phyloP scores from a whole-genome alignment of 202 grass and related monocot genomes.

The Hordeum pubiflorum region DNA sequence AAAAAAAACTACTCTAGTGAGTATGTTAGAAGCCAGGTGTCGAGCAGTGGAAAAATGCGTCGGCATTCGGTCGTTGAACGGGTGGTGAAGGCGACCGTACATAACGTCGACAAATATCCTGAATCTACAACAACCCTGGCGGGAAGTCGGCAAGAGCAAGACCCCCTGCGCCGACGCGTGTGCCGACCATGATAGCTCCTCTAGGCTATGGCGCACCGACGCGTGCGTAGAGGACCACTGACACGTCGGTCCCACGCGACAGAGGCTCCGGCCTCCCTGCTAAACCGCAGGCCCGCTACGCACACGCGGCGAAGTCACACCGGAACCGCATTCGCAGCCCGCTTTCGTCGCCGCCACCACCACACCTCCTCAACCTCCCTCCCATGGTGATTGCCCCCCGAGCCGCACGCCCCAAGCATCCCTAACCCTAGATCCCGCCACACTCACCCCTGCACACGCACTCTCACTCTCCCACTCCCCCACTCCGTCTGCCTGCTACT shows the following conservation, averaged over 20 bases:
- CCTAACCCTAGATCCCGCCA: slow-evolving; percentile 16
- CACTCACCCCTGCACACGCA: background rate
- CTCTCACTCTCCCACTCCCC: background rate
- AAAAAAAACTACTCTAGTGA: too few species aligned
- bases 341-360: background rate
- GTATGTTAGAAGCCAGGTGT: too few species aligned
- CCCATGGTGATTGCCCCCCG: slow-evolving; percentile 8
- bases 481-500: background rate
- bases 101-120: too few species aligned
- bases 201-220: background rate
- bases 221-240: background rate
- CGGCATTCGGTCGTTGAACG: too few species aligned
- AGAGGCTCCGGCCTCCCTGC: too few species aligned
- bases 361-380: background rate
- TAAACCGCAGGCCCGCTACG: background rate
- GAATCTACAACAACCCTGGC: too few species aligned
- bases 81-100: too few species aligned
- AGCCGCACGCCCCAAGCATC: background rate
- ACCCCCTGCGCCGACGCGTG: background rate
- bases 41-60: too few species aligned
- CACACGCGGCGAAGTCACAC: background rate
- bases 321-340: background rate
- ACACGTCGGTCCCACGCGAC: background rate
- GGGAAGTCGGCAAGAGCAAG: background rate
- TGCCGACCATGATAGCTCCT: background rate